A percentile compares a stretch with the other conserved stretches of the same genome.
Evolutionary conservation across 257 asterid genomes (phyloP).

Genomic region (Penstemon eatonii): DNA sequence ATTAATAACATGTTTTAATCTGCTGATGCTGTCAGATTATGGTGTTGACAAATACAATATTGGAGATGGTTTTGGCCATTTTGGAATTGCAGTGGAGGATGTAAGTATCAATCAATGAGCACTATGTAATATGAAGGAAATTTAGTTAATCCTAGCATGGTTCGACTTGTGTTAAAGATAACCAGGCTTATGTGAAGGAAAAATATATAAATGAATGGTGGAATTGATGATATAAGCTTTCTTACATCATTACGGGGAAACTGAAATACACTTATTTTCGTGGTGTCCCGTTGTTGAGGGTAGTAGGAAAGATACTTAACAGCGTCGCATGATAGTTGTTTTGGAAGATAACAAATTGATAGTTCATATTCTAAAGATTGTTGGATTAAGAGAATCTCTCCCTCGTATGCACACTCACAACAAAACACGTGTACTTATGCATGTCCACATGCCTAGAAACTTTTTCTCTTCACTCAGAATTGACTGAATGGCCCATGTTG

Average conservation of each 20-base stretch:
- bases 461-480: neutral
- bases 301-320: neutral
- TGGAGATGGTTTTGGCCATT: slow-evolving; percentile 92
- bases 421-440: neutral
- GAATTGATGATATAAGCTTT: neutral
- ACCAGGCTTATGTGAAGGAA: neutral
- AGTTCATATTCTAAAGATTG: neutral
- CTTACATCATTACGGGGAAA: neutral
- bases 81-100: slow-evolving; percentile 95
- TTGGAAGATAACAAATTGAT: slow-evolving; percentile 2
- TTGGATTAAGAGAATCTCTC: slow-evolving; percentile 7
- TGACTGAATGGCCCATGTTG: neutral
- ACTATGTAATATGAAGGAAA: slow-evolving; percentile 3
- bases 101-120: slow-evolving; percentile 50
- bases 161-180: neutral
- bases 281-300: slow-evolving; percentile 13
- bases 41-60: slow-evolving; percentile 93
- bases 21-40: slow-evolving; percentile 62
- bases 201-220: neutral
- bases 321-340: neutral
- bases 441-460: neutral
- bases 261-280: slow-evolving; percentile 8
- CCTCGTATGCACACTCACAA: neutral
- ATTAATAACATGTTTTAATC: slow-evolving; percentile 20
- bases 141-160: neutral